phyloP scores from a whole-genome alignment of 331 rosid genomes.

The Acacia concinna region DNA sequence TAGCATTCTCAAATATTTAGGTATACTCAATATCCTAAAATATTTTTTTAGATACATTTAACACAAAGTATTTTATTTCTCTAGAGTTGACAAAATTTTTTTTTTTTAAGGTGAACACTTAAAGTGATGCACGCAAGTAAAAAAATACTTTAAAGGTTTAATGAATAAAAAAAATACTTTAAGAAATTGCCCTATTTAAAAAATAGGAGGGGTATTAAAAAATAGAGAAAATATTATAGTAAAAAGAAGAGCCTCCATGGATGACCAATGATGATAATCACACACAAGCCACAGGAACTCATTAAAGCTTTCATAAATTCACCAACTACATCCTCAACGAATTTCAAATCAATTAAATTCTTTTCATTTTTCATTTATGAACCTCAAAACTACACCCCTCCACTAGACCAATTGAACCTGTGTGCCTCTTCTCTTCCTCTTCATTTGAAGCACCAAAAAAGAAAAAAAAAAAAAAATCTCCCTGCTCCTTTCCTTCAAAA shows the following conservation, averaged over 20 bases:
- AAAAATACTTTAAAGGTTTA: too few relatives aligned
- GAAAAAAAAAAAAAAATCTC: neutral
- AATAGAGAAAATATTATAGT: neutral
- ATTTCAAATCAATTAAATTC: conserved; percentile 23
- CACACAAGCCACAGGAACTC: conserved; percentile 54
- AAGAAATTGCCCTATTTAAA: too few relatives aligned
- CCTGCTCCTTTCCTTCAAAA: neutral
- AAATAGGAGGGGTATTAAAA: too few relatives aligned
- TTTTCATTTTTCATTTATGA: conserved; percentile 42
- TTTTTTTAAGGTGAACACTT: too few relatives aligned
- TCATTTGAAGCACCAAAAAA: conserved; percentile 3
- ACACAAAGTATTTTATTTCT: too few relatives aligned
- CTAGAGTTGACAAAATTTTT: too few relatives aligned
- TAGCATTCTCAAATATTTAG: too few relatives aligned
- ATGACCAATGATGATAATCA: conserved; percentile 33
- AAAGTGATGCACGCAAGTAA: too few relatives aligned
- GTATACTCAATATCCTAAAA: too few relatives aligned
- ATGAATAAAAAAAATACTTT: too few relatives aligned
- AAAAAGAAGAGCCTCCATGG: neutral
- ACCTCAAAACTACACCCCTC: conserved; percentile 31
- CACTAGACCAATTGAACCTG: neutral
- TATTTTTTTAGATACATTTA: too few relatives aligned
- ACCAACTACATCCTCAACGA: conserved; percentile 47
- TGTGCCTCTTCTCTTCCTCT: conserved; percentile 1
- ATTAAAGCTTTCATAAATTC: conserved; percentile 63